Conservation (phyloP, 805 yeast species). For the Yamadazyma kitorensis region DNA sequence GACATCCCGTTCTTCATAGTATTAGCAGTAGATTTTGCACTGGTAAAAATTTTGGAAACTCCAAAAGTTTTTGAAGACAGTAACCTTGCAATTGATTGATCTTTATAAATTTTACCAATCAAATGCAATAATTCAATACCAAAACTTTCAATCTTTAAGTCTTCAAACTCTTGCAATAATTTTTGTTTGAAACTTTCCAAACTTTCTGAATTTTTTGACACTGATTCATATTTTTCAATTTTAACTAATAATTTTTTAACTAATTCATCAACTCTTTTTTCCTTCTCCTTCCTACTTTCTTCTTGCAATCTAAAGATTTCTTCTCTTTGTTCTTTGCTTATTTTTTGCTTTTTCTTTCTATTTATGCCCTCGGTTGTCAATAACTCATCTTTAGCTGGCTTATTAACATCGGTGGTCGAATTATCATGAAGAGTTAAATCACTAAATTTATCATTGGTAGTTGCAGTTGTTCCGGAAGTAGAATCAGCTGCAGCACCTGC, state of each 20-base stretch:
- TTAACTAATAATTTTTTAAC: conserved; percentile 46
- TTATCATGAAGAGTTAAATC: conserved; percentile 14
- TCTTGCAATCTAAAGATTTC: conserved; percentile 49
- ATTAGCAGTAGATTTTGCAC: conserved; percentile 80
- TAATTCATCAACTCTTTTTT: conserved; percentile 49
- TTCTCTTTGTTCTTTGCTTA: conserved; percentile 43
- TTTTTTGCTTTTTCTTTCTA: conserved; percentile 32
- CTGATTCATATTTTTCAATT: conserved; percentile 51
- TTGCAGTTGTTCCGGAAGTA: conserved; percentile 2
- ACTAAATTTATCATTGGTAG: conserved; percentile 11
- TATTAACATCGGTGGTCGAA: conserved; percentile 7
- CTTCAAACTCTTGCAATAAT: conserved; percentile 63
- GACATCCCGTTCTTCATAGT: conserved; percentile 80
- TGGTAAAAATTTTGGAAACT: conserved; percentile 76
- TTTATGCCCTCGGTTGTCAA: conserved; percentile 14
- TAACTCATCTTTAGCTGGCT: background rate
- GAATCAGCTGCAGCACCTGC: conserved; percentile 5
- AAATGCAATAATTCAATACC: conserved; percentile 85
- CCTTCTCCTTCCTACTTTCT: conserved; percentile 51
- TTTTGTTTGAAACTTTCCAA: conserved; percentile 52
- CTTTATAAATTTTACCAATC: conserved; percentile 74
- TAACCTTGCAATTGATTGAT: conserved; percentile 71
- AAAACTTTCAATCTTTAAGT: conserved; percentile 89
- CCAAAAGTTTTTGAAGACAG: conserved; percentile 83
- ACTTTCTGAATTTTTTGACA: conserved; percentile 62